Evolutionary conservation across 1,284 basidiomycete species (phyloP).

Genomic region (Mycosarcoma maydis): DNA sequence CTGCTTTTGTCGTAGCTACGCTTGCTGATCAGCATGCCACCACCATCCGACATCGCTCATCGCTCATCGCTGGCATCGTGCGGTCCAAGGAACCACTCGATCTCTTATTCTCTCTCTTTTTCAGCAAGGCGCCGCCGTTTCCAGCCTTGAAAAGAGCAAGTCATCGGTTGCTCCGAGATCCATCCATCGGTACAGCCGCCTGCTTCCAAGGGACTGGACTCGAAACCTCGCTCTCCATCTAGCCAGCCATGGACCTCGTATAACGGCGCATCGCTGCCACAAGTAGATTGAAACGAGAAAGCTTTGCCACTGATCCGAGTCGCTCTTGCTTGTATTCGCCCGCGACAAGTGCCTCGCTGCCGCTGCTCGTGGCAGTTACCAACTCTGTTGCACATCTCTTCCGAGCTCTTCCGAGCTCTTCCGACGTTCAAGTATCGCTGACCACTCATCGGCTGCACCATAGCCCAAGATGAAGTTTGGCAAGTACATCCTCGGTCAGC

Average conservation of each 20-base stretch:
- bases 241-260: constrained; percentile 7
- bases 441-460: neutral
- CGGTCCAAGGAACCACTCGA: no score
- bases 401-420: neutral
- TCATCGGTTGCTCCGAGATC: neutral
- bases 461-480: constrained; percentile 78
- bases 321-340: neutral
- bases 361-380: neutral
- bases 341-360: neutral
- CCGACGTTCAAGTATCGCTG: neutral
- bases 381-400: neutral
- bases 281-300: no score
- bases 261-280: constrained; percentile 1
- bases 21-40: no score
- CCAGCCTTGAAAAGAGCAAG: no score
- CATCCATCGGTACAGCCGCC: neutral
- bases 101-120: no score
- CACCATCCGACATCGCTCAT: neutral
- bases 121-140: no score
- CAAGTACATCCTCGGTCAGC: constrained; percentile 95
- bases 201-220: neutral
- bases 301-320: neutral
- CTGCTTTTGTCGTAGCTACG: no score
- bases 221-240: neutral
- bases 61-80: no score